Conservation (phyloP, 2,329 filamentous ascomycete species). For the Alternaria sp. region DNA sequence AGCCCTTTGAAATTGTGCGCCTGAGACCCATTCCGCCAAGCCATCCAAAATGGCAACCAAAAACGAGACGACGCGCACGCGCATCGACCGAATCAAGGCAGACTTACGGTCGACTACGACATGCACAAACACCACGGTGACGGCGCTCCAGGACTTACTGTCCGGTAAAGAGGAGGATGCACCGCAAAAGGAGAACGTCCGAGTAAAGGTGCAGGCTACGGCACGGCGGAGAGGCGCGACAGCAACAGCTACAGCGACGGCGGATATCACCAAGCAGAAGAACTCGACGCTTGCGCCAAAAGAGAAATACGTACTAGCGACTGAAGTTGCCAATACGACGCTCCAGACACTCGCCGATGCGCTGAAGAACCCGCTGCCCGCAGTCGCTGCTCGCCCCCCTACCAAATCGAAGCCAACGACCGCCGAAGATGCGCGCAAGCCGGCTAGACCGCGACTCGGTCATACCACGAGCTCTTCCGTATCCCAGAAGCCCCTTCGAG, state of each 20-base stretch:
- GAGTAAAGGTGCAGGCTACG: constrained; percentile 33
- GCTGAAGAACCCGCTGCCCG: constrained; percentile 57
- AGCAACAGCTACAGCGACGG: constrained; percentile 32
- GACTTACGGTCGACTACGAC: constrained; percentile 56
- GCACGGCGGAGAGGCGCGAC: constrained; percentile 40
- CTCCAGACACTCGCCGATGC: constrained; percentile 73
- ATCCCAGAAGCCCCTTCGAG: constrained; percentile 67
- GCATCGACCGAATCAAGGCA: constrained; percentile 56
- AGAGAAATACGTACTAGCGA: constrained; percentile 72
- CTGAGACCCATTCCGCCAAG: not conserved
- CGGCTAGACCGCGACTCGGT: constrained; percentile 22
- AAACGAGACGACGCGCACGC: constrained; percentile 49
- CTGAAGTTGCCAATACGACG: constrained; percentile 73
- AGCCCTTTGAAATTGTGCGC: constrained; percentile 19
- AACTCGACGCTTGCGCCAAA: constrained; percentile 55
- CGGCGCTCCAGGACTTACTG: constrained; percentile 56
- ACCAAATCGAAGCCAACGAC: constrained; percentile 29
- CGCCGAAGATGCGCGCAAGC: constrained; percentile 34
- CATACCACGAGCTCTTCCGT: constrained; percentile 33
- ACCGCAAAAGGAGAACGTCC: constrained; percentile 40
- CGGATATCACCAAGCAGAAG: constrained; percentile 48
- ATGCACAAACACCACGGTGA: constrained; percentile 56
- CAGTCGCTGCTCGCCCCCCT: constrained; percentile 14
- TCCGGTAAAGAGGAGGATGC: constrained; percentile 41
- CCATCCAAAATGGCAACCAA: constrained; percentile 35